Conservation (phyloP, 2,329 filamentous ascomycete genomes). For the Ilyonectria robusta region DNA sequence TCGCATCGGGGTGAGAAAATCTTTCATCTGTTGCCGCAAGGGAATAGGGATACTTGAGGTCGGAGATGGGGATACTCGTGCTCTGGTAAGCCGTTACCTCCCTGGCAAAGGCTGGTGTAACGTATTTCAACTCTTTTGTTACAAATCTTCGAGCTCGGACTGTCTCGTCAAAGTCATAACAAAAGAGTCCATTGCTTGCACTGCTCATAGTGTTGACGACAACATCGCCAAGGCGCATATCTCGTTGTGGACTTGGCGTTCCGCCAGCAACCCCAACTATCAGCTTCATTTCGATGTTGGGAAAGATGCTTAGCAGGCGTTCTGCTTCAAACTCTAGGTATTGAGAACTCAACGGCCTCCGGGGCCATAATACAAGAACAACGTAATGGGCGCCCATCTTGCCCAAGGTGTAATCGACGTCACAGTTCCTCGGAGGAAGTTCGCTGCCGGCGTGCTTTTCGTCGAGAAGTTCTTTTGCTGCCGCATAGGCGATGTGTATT, state of each 20-base stretch:
- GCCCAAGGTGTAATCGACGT: not conserved
- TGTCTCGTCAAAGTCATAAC: not conserved
- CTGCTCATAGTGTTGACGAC: not conserved
- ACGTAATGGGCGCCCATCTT: not conserved
- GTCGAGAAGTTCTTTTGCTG: not conserved
- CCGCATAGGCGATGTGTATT: not conserved
- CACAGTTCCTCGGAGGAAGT: no score
- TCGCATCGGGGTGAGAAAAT: no score
- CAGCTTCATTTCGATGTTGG: not conserved
- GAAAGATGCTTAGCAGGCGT: not conserved
- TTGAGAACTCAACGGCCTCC: not conserved
- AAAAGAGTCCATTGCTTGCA: no score
- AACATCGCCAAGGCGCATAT: not conserved
- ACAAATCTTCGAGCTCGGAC: not conserved
- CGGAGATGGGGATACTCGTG: no score
- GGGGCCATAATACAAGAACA: not conserved
- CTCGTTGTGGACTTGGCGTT: not conserved
- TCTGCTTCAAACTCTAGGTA: no score
- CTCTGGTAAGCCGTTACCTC: no score
- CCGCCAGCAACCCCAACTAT: not conserved
- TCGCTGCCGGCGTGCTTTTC: not conserved
- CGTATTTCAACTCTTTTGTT: no score
- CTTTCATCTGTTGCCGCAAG: no score
- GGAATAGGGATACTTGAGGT: no score
- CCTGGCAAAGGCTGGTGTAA: no score